Percentiles rank a stretch among this genome's conserved stretches.
phyloP scores from a whole-genome alignment of 768 basidiomycete genomes.

The Mycena filopes region DNA sequence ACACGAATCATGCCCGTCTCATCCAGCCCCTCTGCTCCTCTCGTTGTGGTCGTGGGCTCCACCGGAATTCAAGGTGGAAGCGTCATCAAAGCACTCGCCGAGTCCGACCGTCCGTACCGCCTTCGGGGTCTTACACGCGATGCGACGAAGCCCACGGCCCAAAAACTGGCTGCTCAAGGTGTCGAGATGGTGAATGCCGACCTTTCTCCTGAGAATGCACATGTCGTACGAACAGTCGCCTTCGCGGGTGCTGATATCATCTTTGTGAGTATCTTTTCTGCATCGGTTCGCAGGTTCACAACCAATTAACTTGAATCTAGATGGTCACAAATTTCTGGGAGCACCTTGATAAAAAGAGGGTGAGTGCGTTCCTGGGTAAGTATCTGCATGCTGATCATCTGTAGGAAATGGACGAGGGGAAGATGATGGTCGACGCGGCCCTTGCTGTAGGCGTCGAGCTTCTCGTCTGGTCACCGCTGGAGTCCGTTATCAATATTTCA shows the following conservation, averaged over 20 bases:
- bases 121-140: constrained; percentile 25
- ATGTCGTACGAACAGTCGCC: background rate
- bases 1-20: background rate
- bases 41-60: constrained; percentile 21
- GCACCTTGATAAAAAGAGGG: constrained; percentile 1
- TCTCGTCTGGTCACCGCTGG: constrained; percentile 14
- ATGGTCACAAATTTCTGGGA: constrained; percentile 21
- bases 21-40: background rate
- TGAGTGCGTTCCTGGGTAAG: background rate
- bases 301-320: background rate
- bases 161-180: background rate
- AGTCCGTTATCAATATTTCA: background rate
- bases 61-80: constrained; percentile 22
- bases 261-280: no score
- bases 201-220: constrained; percentile 1
- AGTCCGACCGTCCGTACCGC: constrained; percentile 17
- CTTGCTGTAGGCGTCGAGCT: constrained; percentile 1
- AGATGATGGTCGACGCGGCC: constrained; percentile 20
- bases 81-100: constrained; percentile 13
- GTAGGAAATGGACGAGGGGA: constrained; percentile 19
- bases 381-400: background rate
- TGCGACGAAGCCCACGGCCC: background rate
- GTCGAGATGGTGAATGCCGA: constrained; percentile 15
- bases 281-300: no score
- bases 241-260: constrained; percentile 11